phyloP scores from a whole-genome alignment of 352 stramenopile species.

The Pythium volutum region DNA sequence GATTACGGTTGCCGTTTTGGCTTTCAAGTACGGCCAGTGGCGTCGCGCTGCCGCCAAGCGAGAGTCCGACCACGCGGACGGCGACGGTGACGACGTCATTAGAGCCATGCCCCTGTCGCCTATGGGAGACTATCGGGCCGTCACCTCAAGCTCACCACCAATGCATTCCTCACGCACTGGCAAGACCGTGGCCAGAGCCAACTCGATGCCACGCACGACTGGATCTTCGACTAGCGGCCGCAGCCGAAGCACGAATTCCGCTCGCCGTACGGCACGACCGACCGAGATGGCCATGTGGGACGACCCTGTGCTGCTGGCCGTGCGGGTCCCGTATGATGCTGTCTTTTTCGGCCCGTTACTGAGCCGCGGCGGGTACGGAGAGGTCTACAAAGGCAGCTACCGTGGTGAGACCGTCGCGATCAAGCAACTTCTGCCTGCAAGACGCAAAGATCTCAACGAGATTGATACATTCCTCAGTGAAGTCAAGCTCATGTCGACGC shows the following conservation, averaged over 20 bases:
- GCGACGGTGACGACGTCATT: background rate
- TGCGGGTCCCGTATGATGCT: background rate
- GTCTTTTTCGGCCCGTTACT: conserved; percentile 6
- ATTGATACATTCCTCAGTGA: conserved; percentile 40
- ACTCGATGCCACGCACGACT: conserved; percentile 25
- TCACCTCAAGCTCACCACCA: no score
- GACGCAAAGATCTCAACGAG: conserved; percentile 26
- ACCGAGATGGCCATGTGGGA: conserved; percentile 8
- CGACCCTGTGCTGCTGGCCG: conserved; percentile 4
- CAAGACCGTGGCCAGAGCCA: conserved; percentile 33
- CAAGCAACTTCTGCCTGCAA: conserved; percentile 38
- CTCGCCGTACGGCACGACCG: conserved; percentile 22
- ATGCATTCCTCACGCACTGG: background rate
- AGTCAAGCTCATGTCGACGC: conserved; percentile 35
- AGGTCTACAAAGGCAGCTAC: conserved; percentile 38
- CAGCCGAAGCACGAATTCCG: no score
- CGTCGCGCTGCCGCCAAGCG: background rate
- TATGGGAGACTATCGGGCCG: background rate
- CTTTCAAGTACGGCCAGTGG: background rate
- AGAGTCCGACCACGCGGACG: background rate
- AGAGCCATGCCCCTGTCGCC: conserved; percentile 6
- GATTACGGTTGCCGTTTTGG: background rate
- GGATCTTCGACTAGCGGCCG: conserved; percentile 4
- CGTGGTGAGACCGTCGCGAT: conserved; percentile 31
- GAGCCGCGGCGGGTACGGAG: conserved; percentile 20